Conservation (phyloP, 1,139 yeast genomes). For the Nakaseomyces glabratus region DNA sequence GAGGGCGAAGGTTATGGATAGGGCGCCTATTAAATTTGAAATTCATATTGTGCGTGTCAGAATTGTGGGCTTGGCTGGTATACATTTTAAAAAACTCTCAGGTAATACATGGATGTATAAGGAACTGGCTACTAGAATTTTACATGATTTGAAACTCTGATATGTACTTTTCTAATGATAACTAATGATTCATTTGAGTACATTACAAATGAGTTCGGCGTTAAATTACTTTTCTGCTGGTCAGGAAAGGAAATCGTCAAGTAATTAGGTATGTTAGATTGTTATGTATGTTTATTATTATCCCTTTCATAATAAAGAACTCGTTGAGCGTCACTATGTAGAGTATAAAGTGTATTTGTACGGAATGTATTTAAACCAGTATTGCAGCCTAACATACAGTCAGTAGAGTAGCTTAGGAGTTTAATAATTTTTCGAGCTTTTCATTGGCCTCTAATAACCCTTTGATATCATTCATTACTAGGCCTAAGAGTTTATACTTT, state of each 20-base stretch:
- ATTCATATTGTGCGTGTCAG: slow-evolving; percentile 91
- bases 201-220: too few relatives aligned
- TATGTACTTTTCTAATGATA: too few relatives aligned
- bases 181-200: too few relatives aligned
- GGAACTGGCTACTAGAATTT: slow-evolving; percentile 80
- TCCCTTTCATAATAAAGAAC: too few relatives aligned
- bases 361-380: too few relatives aligned
- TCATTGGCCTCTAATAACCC: slow-evolving; percentile 24
- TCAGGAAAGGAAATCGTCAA: too few relatives aligned
- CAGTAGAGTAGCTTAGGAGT: background rate
- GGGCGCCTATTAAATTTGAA: slow-evolving; percentile 54
- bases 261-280: too few relatives aligned
- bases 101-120: slow-evolving; percentile 97
- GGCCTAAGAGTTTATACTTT: slow-evolving; percentile 24
- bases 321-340: too few relatives aligned
- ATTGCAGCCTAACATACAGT: too few relatives aligned
- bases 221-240: too few relatives aligned
- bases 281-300: too few relatives aligned
- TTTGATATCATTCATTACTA: slow-evolving; percentile 27
- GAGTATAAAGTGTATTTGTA: too few relatives aligned
- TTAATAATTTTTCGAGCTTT: slow-evolving; percentile 16
- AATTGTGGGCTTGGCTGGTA: slow-evolving; percentile 81
- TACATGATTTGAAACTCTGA: slow-evolving; percentile 64
- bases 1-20: background rate
- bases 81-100: slow-evolving; percentile 83